phyloP scores from a whole-genome alignment of 495 filamentous ascomycete genomes.

The Podospora conica region DNA sequence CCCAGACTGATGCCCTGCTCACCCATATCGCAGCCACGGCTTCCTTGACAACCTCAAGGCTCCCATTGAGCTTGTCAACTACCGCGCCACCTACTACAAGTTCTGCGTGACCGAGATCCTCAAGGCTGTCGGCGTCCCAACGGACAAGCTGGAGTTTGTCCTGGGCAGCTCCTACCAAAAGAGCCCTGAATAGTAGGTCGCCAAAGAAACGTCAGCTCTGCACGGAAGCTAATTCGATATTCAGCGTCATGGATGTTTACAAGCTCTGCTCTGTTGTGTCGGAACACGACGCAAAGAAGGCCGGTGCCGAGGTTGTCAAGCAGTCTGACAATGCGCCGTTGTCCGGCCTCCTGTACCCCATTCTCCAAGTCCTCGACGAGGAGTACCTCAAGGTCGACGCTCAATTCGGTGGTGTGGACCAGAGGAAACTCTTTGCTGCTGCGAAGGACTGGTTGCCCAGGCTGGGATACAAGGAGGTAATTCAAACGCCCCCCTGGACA shows the following conservation, averaged over 20 bases:
- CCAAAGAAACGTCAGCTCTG: background rate
- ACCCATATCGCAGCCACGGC: slow-evolving; percentile 40
- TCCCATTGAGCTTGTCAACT: slow-evolving; percentile 78
- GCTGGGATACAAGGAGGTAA: slow-evolving; percentile 58
- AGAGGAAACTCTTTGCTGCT: slow-evolving; percentile 82
- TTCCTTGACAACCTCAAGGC: slow-evolving; percentile 82
- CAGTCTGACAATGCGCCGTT: slow-evolving; percentile 70
- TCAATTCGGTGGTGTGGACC: slow-evolving; percentile 76
- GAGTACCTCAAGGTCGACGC: slow-evolving; percentile 80
- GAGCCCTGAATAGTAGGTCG: slow-evolving; percentile 46
- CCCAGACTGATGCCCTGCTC: background rate
- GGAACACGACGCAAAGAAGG: slow-evolving; percentile 71
- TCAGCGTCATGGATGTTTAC: slow-evolving; percentile 66
- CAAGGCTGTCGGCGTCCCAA: slow-evolving; percentile 63
- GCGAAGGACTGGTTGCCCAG: slow-evolving; percentile 71
- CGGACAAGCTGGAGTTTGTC: slow-evolving; percentile 75
- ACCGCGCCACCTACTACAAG: slow-evolving; percentile 67
- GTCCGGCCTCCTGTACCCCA: slow-evolving; percentile 76
- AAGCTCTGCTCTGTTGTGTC: slow-evolving; percentile 48
- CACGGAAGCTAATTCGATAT: background rate
- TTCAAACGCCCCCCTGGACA: slow-evolving; percentile 13
- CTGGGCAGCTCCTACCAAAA: slow-evolving; percentile 81
- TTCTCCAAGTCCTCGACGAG: slow-evolving; percentile 89
- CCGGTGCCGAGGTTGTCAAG: slow-evolving; percentile 90
- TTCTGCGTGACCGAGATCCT: slow-evolving; percentile 60